Base-by-base conservation (phyloP, 129 eudicot species). In the Saussurea involucrata region DNA sequence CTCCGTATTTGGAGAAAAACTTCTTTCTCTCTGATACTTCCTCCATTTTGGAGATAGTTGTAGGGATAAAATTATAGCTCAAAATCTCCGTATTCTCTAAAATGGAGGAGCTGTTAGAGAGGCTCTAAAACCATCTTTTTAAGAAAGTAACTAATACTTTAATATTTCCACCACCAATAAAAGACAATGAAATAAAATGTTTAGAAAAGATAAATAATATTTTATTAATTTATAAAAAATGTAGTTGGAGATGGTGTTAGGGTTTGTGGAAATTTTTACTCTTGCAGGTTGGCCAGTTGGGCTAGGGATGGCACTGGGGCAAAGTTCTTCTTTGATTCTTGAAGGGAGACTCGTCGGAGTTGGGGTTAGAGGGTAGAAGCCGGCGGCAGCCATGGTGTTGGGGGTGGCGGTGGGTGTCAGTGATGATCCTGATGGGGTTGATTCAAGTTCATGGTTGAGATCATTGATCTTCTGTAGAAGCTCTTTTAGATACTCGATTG, bases 221-320 rank as follows among this genome's bases (percentile, higher is more conserved):
- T n/a, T n/a, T n/a, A n/a, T n/a, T n/a, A n/a, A n/a, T n/a, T n/a
- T n/a, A n/a, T n/a, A n/a, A n/a, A n/a, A n/a, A n/a, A n/a, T n/a
- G n/a, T n/a, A n/a, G 0, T 27, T 27, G 29, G 29, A 27, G 29
- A 27, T 27, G 29, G 0, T 27, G 2, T 27, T 24, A 75, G 15
- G 13, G 82, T 40, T 44, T 44, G 49, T 49, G 42, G 11, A 3
- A 22, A 46, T 20, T 6, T 4, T 75, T 88, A 95, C 98, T 89
- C 97, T 89, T 15, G 98, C 89, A 36, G 96, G 92, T 60, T 91
- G 97, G 77, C 90, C 92, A 22, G 91, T 88, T 66, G 97, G 99
- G 86, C 92, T 88, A 0, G 92, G 84, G 75, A 95, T 58, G 0
- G 91, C 77, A 69, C 89, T 86, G 17, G 96, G 92, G 82, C 90